Evolutionary conservation across 228 moss, liverwort and hornwort species (phyloP).

Genomic region (Sphagnum fallax): DNA sequence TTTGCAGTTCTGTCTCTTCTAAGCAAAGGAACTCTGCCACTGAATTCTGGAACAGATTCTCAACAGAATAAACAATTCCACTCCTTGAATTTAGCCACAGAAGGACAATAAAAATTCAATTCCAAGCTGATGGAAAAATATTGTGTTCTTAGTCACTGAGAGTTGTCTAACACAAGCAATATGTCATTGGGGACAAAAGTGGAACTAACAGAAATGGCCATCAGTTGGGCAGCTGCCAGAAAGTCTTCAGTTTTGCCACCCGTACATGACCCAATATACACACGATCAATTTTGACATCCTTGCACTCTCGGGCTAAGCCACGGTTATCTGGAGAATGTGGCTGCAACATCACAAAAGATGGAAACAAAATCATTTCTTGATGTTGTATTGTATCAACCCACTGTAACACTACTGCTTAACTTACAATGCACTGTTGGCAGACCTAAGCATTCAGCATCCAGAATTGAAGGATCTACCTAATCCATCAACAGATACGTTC

Average conservation of each 20-base stretch:
- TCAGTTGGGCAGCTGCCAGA: conserved; percentile 83
- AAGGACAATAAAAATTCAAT: background rate
- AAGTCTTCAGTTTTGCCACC: conserved; percentile 99
- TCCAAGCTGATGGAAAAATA: background rate
- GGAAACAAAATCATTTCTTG: background rate
- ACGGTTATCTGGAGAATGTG: conserved; percentile 95
- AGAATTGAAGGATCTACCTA: background rate
- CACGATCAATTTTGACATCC: conserved; percentile 87
- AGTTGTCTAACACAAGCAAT: too few relatives aligned
- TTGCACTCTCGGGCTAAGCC: conserved; percentile 81
- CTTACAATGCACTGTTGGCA: too few relatives aligned
- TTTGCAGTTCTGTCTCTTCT: too few relatives aligned
- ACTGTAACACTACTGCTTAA: too few relatives aligned
- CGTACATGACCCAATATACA: conserved; percentile 97
- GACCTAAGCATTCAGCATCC: too few relatives aligned
- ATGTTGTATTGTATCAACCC: background rate
- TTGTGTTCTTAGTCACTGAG: background rate
- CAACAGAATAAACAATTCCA: background rate
- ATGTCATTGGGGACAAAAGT: background rate
- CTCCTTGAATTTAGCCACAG: background rate
- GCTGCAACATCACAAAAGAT: conserved; percentile 33
- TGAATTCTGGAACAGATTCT: too few relatives aligned
- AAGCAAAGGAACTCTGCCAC: too few relatives aligned
- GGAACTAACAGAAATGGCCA: conserved; percentile 56
- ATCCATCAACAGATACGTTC: background rate